Conservation (phyloP, 2,329 filamentous ascomycete genomes). For the Calonectria naviculata region DNA sequence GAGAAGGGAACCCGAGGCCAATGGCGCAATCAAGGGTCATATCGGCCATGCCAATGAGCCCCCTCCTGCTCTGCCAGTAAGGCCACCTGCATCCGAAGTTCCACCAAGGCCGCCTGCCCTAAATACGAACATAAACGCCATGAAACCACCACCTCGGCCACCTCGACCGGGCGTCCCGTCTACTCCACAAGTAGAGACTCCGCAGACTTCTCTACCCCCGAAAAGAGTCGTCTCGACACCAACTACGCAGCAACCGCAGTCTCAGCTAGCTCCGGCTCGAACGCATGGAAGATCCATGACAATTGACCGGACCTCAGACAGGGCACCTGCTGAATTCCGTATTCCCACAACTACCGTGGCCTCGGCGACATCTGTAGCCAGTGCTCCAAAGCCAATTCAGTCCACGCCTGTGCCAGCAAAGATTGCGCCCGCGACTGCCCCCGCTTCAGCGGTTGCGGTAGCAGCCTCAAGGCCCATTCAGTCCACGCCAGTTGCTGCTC, state of each 20-base stretch:
- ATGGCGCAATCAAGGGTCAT: conserved; percentile 50
- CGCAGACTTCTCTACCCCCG: conserved; percentile 36
- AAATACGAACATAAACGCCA: conserved; percentile 30
- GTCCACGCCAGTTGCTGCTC: conserved; percentile 17
- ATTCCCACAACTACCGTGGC: conserved; percentile 32
- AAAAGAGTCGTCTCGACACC: conserved; percentile 47
- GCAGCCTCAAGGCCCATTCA: conserved; percentile 13
- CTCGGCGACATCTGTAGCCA: conserved; percentile 22
- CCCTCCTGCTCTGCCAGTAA: conserved; percentile 61
- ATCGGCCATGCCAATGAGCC: conserved; percentile 54
- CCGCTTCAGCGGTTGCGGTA: conserved; percentile 33
- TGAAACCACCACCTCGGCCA: conserved; percentile 55
- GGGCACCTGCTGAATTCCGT: conserved; percentile 36
- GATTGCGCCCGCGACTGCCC: conserved; percentile 49
- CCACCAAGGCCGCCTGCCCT: conserved; percentile 28
- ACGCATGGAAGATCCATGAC: conserved; percentile 46
- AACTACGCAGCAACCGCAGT: conserved; percentile 41
- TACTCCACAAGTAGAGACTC: conserved; percentile 28
- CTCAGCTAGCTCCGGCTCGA: conserved; percentile 44
- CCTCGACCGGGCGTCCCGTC: conserved; percentile 51
- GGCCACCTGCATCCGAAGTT: conserved; percentile 51
- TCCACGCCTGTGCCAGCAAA: conserved; percentile 29
- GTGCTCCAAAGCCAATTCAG: conserved; percentile 33
- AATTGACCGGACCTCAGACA: conserved; percentile 49
- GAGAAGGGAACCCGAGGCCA: conserved; percentile 56